Base-by-base conservation (phyloP, 768 basidiomycete genomes). In the Kwoniella botswanensis region DNA sequence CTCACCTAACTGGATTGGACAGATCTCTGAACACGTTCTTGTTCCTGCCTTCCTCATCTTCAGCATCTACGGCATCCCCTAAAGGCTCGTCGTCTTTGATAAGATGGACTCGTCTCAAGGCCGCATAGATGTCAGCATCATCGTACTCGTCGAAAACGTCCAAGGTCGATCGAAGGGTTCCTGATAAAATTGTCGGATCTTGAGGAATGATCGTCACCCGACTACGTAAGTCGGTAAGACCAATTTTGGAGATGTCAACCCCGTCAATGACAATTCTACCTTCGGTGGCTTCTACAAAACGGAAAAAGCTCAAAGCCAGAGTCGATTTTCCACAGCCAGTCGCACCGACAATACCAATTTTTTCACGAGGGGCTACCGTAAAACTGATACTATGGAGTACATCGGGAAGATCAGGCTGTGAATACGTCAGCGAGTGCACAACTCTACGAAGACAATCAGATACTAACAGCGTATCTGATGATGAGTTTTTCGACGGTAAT, bases 61-160 rank as follows among this genome's bases (percentile, higher is more conserved):
- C 76, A 15, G 52, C 44, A 4, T 62, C 71, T 0, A 77, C 15
- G 44, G 12, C 22, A 3, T 52, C 57, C 5, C n/a, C 24, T 4
- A 61, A 15, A 21, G 26, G 18, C n/a, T 77, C 80, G 1, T 77
- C 74, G 4, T 78, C 71, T 24, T 74, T 76, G 24, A 84, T 70
- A 3, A 84, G 74, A 66, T 84, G 84, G 2, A 84, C 83, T n/a
- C 84, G 64, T 11, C 79, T 70, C 9, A 84, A 72, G 2, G 82
- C 80, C 29, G 82, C 83, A 60, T 79, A 83, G 68, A 95, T 93
- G 68, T 93, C 91, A 0, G 87, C 87, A 76, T 94, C 93, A 68
- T 92, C 86, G 67, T 94, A 94, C 79, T 94, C 93, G 21, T 90
- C 87, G 74, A 94, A 94, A 11, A 94, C 91, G 73, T 95, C 93